These are phyloP conservation scores for Diaporthe sp. DNA, from an alignment of 2,329 filamentous ascomycete species.

Conservation along the genomic window DNA sequence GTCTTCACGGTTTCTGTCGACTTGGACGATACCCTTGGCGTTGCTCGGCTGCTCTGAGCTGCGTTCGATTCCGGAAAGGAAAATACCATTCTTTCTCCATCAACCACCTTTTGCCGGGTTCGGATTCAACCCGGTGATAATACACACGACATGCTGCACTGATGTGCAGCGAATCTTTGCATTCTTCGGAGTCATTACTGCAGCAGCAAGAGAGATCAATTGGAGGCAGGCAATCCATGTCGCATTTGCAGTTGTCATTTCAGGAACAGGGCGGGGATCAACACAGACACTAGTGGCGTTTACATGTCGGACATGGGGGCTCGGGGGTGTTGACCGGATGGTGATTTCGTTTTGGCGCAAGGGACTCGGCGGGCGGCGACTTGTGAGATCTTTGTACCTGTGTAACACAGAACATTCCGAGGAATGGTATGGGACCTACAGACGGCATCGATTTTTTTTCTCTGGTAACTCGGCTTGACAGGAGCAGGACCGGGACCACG, in stretches of 20 bases:
- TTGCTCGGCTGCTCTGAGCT: neutral
- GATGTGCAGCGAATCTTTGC: constrained; percentile 9
- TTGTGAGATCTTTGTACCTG: neutral
- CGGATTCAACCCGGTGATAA: neutral
- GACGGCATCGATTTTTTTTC: neutral
- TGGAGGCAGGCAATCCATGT: constrained; percentile 6
- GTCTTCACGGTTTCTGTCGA: neutral
- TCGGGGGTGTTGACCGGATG: constrained; percentile 1
- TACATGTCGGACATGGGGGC: neutral
- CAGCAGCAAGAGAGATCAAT: neutral
- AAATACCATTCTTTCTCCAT: neutral
- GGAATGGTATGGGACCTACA: constrained; percentile 12
- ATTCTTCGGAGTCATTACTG: neutral
- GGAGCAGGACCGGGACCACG: neutral
- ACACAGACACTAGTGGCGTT: constrained; percentile 15
- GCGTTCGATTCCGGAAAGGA: neutral
- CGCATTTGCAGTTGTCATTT: constrained; percentile 17
- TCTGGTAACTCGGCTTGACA: neutral
- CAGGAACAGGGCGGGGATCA: neutral
- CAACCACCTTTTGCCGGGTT: neutral
- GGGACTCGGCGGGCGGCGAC: neutral
- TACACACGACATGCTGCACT: neutral
- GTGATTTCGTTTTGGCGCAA: constrained; percentile 1
- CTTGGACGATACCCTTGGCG: constrained; percentile 2
- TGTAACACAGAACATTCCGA: constrained; percentile 16